Conservation (phyloP, 768 basidiomycete genomes). For the Suillus paluster region DNA sequence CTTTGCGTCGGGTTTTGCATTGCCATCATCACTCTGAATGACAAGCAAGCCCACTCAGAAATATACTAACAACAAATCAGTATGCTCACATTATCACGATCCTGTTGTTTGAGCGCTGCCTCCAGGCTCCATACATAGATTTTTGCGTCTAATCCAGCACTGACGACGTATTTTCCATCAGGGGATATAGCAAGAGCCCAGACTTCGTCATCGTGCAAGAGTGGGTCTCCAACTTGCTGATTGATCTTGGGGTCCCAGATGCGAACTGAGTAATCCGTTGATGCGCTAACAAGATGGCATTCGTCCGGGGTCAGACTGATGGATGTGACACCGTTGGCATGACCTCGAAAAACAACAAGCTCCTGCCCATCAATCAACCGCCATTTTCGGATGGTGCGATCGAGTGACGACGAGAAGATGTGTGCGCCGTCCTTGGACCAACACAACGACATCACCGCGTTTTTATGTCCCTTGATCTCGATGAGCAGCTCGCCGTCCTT, state of each 20-base stretch:
- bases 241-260: neutral
- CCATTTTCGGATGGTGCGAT: neutral
- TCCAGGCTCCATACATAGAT: conserved; percentile 83
- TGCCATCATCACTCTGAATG: neutral
- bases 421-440: neutral
- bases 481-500: neutral
- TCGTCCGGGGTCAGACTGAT: neutral
- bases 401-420: rapidly evolving
- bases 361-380: neutral
- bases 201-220: conserved; percentile 83
- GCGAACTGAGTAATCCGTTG: neutral
- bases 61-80: neutral
- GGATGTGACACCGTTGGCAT: neutral
- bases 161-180: conserved; percentile 81
- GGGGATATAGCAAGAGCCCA: conserved; percentile 75
- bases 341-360: neutral
- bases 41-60: neutral
- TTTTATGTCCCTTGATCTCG: neutral
- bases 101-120: conserved; percentile 1
- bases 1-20: neutral
- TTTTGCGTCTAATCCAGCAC: conserved; percentile 76
- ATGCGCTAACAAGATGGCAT: neutral
- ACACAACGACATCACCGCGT: neutral
- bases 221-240: conserved; percentile 32
- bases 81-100: neutral